Evolutionary conservation across 225 moss, liverwort and hornwort species (phyloP), one percentile per base, ranked within the genome.

Genomic region (Pseudisothecium myosuroides): DNA sequence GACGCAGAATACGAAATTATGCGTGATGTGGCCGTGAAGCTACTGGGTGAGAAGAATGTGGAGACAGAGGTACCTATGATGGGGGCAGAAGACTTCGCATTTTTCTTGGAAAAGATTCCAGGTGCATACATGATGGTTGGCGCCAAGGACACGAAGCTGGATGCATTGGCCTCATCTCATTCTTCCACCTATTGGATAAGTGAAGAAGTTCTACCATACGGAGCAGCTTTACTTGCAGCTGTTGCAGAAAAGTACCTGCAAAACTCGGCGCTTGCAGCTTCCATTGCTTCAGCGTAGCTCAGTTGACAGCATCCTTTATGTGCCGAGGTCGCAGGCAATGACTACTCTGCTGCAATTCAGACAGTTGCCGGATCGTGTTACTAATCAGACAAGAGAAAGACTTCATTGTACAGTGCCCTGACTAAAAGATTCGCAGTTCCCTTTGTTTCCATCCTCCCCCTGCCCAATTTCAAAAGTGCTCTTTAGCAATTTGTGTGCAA

Each of bases 51-150:
- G 87, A 84, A 92, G 83, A 95, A 95, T 58, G 96, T 97, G 52
- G 62, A 88, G 82, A 71, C 50, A 76, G 91, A 90, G 41, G 11
- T 84, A 60, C 97, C 96, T 58, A 5, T 94, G 39, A 98, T 97
- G 98, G 97, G 94, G 15, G 89, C 95, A 49, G 97, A 98, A 72
- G 98, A 98, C 71, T 98, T 98, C 45, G 67, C 97, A 14, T 98
- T 95, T 80, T 97, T 94, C 90, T 86, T 96, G 95, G 87, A 98
- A 68, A 85, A 94, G 47, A 90, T 98, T 50, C 96, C 98, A 62
- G 98, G 98, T 64, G 96, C 95, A 29, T 97, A 87, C 85, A 81
- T 96, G 89, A 47, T 95, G 29, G 66, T 98, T 21, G 96, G 97
- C n/a, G 94, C 93, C 69, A 91, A 85, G 84, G 96, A 98, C 86